phyloP scores from a whole-genome alignment of 2,329 filamentous ascomycete species.

The Neonectria magnoliae region DNA sequence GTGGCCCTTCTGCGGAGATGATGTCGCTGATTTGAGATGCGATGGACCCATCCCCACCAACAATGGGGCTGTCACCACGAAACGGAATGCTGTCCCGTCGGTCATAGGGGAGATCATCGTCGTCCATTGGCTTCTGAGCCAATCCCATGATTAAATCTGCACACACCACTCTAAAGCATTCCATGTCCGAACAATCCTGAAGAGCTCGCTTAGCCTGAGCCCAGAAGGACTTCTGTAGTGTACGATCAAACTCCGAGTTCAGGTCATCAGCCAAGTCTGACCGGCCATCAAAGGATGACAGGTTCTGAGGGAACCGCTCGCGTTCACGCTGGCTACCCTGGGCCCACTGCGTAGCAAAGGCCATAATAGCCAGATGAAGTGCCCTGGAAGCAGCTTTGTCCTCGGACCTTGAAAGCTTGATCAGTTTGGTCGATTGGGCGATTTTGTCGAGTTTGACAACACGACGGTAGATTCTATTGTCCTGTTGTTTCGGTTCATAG shows the following conservation, averaged over 20 bases:
- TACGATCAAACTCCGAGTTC: constrained; percentile 51
- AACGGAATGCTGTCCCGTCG: constrained; percentile 27
- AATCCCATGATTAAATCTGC: constrained; percentile 54
- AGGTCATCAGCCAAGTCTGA: constrained; percentile 39
- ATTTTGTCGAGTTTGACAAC: constrained; percentile 59
- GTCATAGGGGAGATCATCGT: constrained; percentile 34
- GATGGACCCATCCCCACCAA: constrained; percentile 37
- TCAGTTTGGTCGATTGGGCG: constrained; percentile 52
- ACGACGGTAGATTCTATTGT: constrained; percentile 60
- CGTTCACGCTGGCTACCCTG: constrained; percentile 42
- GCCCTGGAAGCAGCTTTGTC: constrained; percentile 57
- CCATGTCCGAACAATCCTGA: constrained; percentile 50
- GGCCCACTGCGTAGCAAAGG: constrained; percentile 62
- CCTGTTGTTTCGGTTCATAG: constrained; percentile 40
- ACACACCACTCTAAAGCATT: constrained; percentile 53
- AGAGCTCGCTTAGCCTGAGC: constrained; percentile 50
- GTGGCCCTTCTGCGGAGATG: constrained; percentile 42
- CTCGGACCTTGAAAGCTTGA: constrained; percentile 53
- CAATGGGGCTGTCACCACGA: constrained; percentile 32
- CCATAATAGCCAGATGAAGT: constrained; percentile 60
- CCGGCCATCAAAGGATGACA: constrained; percentile 37
- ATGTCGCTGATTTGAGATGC: constrained; percentile 46
- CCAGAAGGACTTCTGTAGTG: constrained; percentile 52
- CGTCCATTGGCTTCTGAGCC: constrained; percentile 48
- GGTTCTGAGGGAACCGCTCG: constrained; percentile 37